These are phyloP conservation scores for Spathaspora passalidarum DNA, from an alignment of 805 yeast species.

Conservation along the genomic window DNA sequence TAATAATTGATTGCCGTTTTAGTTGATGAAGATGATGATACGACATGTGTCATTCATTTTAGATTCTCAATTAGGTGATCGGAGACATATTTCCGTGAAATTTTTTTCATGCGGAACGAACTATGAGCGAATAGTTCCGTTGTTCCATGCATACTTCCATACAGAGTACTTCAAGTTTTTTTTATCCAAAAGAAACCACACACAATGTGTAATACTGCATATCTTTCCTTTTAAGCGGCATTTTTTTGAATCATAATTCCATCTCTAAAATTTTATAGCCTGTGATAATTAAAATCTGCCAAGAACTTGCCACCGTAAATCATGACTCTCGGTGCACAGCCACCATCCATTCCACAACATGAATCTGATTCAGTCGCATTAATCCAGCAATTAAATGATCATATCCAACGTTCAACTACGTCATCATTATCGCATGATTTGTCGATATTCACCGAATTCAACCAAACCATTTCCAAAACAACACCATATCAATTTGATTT, in stretches of 20 bases:
- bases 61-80: background rate
- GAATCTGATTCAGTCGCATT: conserved; percentile 1
- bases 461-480: background rate
- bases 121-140: background rate
- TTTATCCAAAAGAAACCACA: background rate
- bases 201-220: background rate
- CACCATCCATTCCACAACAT: conserved; percentile 1
- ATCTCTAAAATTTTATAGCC: too few species aligned
- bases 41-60: background rate
- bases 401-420: background rate
- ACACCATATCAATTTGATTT: conserved; percentile 30
- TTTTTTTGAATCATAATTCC: too few species aligned
- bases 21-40: background rate
- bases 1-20: too few species aligned
- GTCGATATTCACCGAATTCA: conserved; percentile 5
- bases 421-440: background rate
- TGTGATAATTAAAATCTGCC: too few species aligned
- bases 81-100: background rate
- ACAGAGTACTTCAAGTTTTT: too few species aligned
- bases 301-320: too few species aligned
- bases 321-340: too few species aligned
- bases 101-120: background rate
- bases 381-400: conserved; percentile 2
- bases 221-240: background rate
- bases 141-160: background rate